Base-by-base conservation (phyloP, 768 basidiomycete species). In the Termitomyces sp. region DNA sequence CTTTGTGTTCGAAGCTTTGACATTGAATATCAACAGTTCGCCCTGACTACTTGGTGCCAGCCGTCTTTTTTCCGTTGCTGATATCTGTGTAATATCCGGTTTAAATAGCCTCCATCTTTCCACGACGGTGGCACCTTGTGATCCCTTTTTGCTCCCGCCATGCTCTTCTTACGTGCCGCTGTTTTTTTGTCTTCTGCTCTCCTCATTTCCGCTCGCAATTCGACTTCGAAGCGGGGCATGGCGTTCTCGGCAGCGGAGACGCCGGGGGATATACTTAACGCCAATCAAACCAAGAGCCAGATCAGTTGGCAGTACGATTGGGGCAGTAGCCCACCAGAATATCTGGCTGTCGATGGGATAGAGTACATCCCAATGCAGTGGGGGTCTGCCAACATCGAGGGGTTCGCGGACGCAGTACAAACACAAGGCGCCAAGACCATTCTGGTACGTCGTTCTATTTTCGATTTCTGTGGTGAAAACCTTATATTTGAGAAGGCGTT, bases 351-450 rank as follows among this genome's bases (percentile, higher is more conserved):
- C 21, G 77, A 77, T 2, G 74, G 73, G 37, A 69, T 82, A 55
- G 71, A 75, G 17, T 82, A 78, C 53, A 68, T 82, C 31, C 80
- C 80, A 0, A 81, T 82, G 80, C 80, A 82, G 65, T 82, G 80
- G 79, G 79, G 80, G 3, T 71, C 73, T 21, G 73, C 63, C 4
- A 66, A 68, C 31, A 74, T 75, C 27, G 71, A 79, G 40, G 66
- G 64, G 11, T 75, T 82, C 41, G 66, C 70, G 1, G 68, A 71
- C 41, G 64, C 72, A 16, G 71, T 80, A 10, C 70, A 72, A 48
- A 68, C 72, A 32, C 74, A 82, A 54, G 80, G 82, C 53, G 79
- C 84, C 25, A 70, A 75, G 52, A 71, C 68, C 27, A 76, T 82
- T 42, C 66, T 87, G 35, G 87, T 79, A 60, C 46, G 71, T 57